Evolutionary conservation across 495 filamentous ascomycete genomes (phyloP).

Genomic region (Pyrenopolyporus hunteri): DNA sequence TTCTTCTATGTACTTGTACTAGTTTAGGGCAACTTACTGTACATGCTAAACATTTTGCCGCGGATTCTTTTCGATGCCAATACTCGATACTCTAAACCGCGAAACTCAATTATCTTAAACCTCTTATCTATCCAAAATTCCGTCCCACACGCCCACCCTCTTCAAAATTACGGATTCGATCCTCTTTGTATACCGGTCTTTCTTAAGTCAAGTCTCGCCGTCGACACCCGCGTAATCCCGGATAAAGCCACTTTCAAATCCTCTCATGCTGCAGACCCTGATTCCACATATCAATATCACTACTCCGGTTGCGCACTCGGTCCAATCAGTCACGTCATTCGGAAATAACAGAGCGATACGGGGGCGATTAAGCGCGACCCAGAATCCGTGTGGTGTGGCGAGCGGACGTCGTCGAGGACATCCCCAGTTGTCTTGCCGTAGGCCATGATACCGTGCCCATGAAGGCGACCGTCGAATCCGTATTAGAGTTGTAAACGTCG

Average conservation of each 20-base stretch:
- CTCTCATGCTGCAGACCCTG: neutral
- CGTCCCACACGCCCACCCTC: conserved; percentile 12
- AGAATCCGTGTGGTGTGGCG: conserved; percentile 1
- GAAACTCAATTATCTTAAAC: conserved; percentile 7
- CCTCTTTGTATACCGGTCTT: neutral
- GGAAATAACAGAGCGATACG: conserved; percentile 9
- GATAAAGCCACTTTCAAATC: conserved; percentile 2
- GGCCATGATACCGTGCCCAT: conserved; percentile 25
- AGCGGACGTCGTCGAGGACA: neutral
- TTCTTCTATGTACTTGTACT: conserved; percentile 28
- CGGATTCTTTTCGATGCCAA: conserved; percentile 37
- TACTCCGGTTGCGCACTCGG: conserved; percentile 7
- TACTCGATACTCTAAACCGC: conserved; percentile 7
- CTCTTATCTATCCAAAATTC: conserved; percentile 25
- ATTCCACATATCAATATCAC: conserved; percentile 15
- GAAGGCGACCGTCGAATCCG: conserved; percentile 15
- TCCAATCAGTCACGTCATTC: conserved; percentile 22
- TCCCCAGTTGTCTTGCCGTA: conserved; percentile 8
- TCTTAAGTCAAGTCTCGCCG: neutral
- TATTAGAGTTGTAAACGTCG: conserved; percentile 26
- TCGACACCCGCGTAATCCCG: neutral
- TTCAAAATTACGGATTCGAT: conserved; percentile 16
- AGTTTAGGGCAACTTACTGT: conserved; percentile 34
- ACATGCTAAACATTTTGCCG: conserved; percentile 41
- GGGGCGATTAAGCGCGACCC: neutral